These are phyloP conservation scores for Aspergillus wentii DNA, from an alignment of 495 filamentous ascomycete genomes.

Conservation along the genomic window DNA sequence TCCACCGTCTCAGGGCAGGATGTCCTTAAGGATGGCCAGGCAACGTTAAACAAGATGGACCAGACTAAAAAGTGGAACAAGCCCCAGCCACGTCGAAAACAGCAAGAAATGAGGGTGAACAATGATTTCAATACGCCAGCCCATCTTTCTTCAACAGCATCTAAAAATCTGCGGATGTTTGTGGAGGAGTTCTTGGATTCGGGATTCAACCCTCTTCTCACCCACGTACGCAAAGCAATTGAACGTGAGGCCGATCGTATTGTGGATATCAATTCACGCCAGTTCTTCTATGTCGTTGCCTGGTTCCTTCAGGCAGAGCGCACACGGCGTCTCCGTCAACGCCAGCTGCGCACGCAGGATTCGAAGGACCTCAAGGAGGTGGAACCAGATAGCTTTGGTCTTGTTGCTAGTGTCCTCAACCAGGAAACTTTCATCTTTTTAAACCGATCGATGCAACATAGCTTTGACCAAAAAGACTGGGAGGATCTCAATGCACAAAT, in stretches of 20 bases:
- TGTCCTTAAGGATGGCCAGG: slow-evolving; percentile 66
- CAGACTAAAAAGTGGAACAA: slow-evolving; percentile 85
- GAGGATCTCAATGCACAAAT: slow-evolving; percentile 80
- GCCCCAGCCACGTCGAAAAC: slow-evolving; percentile 58
- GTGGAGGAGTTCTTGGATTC: slow-evolving; percentile 94
- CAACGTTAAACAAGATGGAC: slow-evolving; percentile 83
- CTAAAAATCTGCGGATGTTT: slow-evolving; percentile 69
- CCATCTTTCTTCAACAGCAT: slow-evolving; percentile 61
- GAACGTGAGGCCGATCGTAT: slow-evolving; percentile 89
- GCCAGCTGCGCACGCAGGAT: slow-evolving; percentile 30
- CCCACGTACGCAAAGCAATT: slow-evolving; percentile 79
- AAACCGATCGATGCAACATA: slow-evolving; percentile 74
- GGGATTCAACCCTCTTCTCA: slow-evolving; percentile 90
- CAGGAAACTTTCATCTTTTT: slow-evolving; percentile 89
- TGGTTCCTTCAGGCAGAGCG: slow-evolving; percentile 96
- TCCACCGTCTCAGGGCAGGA: slow-evolving; percentile 86
- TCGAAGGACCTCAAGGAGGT: slow-evolving; percentile 35
- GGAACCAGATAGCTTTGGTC: slow-evolving; percentile 73
- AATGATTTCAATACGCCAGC: slow-evolving; percentile 73
- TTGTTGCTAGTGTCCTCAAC: slow-evolving; percentile 83
- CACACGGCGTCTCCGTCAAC: slow-evolving; percentile 57
- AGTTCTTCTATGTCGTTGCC: slow-evolving; percentile 88
- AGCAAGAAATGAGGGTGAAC: slow-evolving; percentile 56
- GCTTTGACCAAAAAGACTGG: slow-evolving; percentile 80
- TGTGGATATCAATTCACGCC: slow-evolving; percentile 61